Conservation (phyloP, 2,329 filamentous ascomycete genomes). For the Trichoderma sp. region DNA sequence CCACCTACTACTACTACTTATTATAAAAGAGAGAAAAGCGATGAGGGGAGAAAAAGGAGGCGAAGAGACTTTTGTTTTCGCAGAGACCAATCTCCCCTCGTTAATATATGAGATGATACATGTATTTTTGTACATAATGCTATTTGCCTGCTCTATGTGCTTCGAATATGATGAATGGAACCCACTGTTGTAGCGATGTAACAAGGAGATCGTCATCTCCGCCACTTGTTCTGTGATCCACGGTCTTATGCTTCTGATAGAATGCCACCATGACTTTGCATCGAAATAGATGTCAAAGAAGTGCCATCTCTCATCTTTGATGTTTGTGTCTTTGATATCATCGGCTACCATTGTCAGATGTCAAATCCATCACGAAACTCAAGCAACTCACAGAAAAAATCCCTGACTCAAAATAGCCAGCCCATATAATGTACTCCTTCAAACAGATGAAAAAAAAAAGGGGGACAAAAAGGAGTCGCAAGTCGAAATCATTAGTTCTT, state of each 20-base stretch:
- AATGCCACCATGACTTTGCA: neutral
- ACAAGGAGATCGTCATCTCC: neutral
- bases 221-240: neutral
- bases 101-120: slow-evolving; percentile 14
- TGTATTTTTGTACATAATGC: neutral
- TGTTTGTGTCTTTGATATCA: neutral
- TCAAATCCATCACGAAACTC: slow-evolving; percentile 36
- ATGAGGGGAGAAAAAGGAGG: slow-evolving; percentile 31
- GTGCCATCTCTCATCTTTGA: neutral
- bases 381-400: slow-evolving; percentile 40
- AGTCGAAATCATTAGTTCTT: neutral
- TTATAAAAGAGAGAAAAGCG: slow-evolving; percentile 11
- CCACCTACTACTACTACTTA: neutral
- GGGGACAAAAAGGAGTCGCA: too few relatives aligned
- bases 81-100: slow-evolving; percentile 45
- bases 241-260: neutral
- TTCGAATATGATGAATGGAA: neutral
- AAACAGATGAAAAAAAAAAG: neutral
- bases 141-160: slow-evolving; percentile 1
- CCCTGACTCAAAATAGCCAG: neutral
- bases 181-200: neutral
- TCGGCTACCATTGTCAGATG: slow-evolving; percentile 38
- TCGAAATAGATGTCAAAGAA: neutral
- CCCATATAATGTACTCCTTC: neutral
- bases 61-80: slow-evolving; percentile 32